Percentiles rank a stretch among this genome's conserved stretches.
Evolutionary conservation across 495 filamentous ascomycete genomes (phyloP).

Genomic region (Annulohypoxylon stygium): DNA sequence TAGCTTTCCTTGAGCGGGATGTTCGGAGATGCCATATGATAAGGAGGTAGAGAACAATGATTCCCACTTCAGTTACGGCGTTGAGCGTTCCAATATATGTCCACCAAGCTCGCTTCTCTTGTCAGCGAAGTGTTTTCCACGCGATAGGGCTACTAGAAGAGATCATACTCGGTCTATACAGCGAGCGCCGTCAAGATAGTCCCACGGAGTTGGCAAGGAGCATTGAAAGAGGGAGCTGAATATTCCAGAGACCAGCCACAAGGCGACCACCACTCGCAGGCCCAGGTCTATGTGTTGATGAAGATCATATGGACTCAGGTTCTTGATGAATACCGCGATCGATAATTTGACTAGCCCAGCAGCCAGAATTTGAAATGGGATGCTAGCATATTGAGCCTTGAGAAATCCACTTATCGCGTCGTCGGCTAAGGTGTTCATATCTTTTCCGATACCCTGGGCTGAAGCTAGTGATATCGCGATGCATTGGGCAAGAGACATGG

Average conservation of each 20-base stretch:
- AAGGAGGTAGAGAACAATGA: constrained; percentile 9
- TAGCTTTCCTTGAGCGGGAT: not conserved
- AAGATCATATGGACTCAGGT: not conserved
- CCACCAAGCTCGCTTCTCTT: constrained; percentile 13
- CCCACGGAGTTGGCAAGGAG: constrained; percentile 3
- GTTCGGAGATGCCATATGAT: constrained; percentile 11
- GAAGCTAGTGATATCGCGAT: constrained; percentile 1
- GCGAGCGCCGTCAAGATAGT: not conserved
- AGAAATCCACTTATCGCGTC: constrained; percentile 6
- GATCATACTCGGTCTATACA: constrained; percentile 11
- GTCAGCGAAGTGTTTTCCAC: not conserved
- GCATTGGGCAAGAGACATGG: constrained; percentile 3
- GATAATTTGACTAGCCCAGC: constrained; percentile 2
- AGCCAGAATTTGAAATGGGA: constrained; percentile 2
- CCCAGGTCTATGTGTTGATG: not conserved
- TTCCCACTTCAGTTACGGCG: not conserved
- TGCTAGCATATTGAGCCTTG: constrained; percentile 8
- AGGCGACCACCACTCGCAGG: not conserved
- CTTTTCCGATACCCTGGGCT: constrained; percentile 6
- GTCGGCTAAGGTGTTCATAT: not conserved
- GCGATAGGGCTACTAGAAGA: not conserved
- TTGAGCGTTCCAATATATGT: not conserved
- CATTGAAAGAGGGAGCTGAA: constrained; percentile 11
- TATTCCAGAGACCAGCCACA: constrained; percentile 1
- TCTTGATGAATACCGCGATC: not conserved